phyloP scores from a whole-genome alignment of 768 basidiomycete species.

The Favolaschia claudopus region DNA sequence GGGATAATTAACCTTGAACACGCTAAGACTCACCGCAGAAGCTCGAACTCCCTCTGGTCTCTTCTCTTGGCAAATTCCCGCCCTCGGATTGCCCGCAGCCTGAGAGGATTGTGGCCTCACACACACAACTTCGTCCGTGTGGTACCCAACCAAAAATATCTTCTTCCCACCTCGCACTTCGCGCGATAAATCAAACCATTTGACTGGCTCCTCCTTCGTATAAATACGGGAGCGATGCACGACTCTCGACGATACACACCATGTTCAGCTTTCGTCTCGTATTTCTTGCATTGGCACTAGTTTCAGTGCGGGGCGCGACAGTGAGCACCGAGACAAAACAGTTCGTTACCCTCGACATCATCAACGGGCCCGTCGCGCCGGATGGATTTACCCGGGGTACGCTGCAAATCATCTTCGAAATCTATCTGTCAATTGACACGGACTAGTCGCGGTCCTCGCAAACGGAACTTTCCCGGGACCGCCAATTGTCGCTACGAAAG shows the following conservation, averaged over 20 bases:
- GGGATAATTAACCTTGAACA: too few relatives aligned
- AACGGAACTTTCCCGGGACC: slow-evolving; percentile 24
- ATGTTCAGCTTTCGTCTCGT: background rate
- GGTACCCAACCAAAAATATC: background rate
- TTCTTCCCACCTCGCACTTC: background rate
- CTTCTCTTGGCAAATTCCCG: slow-evolving; percentile 3
- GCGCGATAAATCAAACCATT: background rate
- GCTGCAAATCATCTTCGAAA: background rate
- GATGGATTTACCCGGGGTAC: slow-evolving; percentile 39
- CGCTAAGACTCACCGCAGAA: too few relatives aligned
- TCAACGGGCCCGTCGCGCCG: slow-evolving; percentile 43
- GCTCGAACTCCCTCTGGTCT: too few relatives aligned
- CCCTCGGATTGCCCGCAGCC: slow-evolving; percentile 4
- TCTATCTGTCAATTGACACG: background rate
- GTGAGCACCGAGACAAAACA: background rate
- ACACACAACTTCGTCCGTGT: background rate
- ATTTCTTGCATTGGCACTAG: slow-evolving; percentile 2
- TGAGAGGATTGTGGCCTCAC: background rate
- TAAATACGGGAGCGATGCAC: background rate
- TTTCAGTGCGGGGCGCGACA: slow-evolving; percentile 7
- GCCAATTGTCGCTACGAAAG: slow-evolving; percentile 10
- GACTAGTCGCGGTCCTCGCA: slow-evolving; percentile 3
- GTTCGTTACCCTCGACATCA: slow-evolving; percentile 32
- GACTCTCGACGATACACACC: background rate
- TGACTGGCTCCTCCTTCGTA: background rate